Percentiles rank a stretch among this genome's conserved stretches.
Conservation (phyloP, 306 rosid species). For the Lathyrus aphaca region DNA sequence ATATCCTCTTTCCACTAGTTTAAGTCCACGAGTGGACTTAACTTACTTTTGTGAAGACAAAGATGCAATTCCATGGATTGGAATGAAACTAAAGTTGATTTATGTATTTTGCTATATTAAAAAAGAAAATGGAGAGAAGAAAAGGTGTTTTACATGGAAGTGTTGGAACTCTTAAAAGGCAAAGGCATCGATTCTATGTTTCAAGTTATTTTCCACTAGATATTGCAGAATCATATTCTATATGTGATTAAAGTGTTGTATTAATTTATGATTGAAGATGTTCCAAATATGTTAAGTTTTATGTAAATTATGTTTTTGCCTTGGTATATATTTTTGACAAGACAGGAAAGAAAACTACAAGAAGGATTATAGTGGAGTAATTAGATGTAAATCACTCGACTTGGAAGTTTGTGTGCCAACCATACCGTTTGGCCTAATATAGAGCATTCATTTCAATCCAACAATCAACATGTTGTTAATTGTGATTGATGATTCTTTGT, state of each 20-base stretch:
- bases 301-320: background rate
- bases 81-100: conserved; percentile 39
- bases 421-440: background rate
- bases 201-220: conserved; percentile 42
- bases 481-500: background rate
- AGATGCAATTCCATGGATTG: conserved; percentile 31
- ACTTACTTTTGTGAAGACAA: conserved; percentile 38
- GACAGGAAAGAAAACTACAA: too few species aligned
- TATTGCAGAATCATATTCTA: conserved; percentile 49
- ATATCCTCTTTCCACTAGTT: conserved; percentile 28
- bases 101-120: conserved; percentile 13
- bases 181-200: conserved; percentile 44
- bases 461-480: background rate
- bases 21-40: conserved; percentile 33
- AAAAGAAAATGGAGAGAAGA: background rate
- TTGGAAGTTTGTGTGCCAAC: too few species aligned
- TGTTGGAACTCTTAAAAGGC: conserved; percentile 31
- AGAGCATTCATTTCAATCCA: background rate
- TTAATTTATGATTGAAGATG: conserved; percentile 15
- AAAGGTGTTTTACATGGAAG: conserved; percentile 40
- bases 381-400: background rate
- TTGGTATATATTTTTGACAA: background rate
- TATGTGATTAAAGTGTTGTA: conserved; percentile 29
- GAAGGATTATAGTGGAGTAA: background rate
- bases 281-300: conserved; percentile 6